Percentiles rank a stretch among this genome's conserved stretches.
phyloP scores from a whole-genome alignment of 2,329 filamentous ascomycete genomes.

The Pseudogymnoascus sp. region DNA sequence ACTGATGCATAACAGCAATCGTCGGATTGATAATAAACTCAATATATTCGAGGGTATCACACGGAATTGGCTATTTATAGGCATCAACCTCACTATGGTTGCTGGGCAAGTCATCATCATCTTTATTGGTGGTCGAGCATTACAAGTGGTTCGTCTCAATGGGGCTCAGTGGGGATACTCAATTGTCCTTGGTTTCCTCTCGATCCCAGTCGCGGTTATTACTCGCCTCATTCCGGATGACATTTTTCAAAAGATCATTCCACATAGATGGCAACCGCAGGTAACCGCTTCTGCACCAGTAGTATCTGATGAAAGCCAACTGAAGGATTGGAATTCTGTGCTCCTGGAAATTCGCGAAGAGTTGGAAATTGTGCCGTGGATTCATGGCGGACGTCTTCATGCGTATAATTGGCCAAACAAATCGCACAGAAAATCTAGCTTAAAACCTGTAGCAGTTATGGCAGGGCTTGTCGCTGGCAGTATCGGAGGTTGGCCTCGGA shows the following conservation, averaged over 20 bases:
- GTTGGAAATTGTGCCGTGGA: neutral
- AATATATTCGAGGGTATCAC: conserved; percentile 89
- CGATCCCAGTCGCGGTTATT: conserved; percentile 72
- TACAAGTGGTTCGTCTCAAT: conserved; percentile 57
- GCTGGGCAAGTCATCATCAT: conserved; percentile 85
- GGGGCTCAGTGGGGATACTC: conserved; percentile 79
- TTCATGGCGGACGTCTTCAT: neutral
- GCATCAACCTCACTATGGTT: conserved; percentile 78
- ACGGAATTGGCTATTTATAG: conserved; percentile 82
- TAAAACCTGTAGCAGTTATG: conserved; percentile 53
- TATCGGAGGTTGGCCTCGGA: conserved; percentile 70
- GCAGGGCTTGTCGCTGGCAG: conserved; percentile 73
- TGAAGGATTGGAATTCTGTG: conserved; percentile 1
- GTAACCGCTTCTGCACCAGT: neutral
- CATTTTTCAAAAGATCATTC: conserved; percentile 23
- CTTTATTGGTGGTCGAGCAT: conserved; percentile 74
- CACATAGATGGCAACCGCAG: conserved; percentile 12
- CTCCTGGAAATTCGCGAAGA: neutral
- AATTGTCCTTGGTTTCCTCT: conserved; percentile 73
- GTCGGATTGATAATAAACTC: conserved; percentile 86
- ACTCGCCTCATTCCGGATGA: conserved; percentile 77
- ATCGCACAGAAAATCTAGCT: neutral
- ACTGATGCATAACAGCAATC: conserved; percentile 51
- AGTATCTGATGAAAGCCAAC: neutral
- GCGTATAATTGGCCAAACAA: neutral